Percentiles rank a stretch among this genome's conserved stretches.
Conservation (phyloP, 768 basidiomycete genomes). For the Lactarius hatsudake region DNA sequence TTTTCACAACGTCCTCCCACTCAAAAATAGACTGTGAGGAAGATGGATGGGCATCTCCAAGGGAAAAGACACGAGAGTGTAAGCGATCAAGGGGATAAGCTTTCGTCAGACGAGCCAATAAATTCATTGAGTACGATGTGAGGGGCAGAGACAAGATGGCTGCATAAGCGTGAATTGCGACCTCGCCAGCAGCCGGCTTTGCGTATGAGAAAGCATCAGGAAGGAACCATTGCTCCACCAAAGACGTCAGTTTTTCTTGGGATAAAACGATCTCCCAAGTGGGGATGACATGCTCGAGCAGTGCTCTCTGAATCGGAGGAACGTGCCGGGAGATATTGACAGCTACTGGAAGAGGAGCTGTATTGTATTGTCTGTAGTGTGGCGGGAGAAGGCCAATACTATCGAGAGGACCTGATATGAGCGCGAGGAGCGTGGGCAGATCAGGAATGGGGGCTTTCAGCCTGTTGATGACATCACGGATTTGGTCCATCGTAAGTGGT, state of each 20-base stretch:
- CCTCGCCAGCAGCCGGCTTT: constrained; percentile 46
- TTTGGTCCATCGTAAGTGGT: constrained; percentile 21
- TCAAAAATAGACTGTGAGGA: constrained; percentile 34
- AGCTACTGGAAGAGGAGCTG: constrained; percentile 36
- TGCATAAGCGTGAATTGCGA: constrained; percentile 61
- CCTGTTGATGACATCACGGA: constrained; percentile 31
- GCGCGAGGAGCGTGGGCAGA: constrained; percentile 48
- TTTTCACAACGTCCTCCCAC: constrained; percentile 80
- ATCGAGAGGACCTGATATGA: constrained; percentile 60
- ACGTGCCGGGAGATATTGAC: constrained; percentile 39
- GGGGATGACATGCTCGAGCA: constrained; percentile 64
- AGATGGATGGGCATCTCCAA: constrained; percentile 22
- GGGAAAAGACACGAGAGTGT: constrained; percentile 48
- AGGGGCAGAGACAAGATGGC: constrained; percentile 55
- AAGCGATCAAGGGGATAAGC: constrained; percentile 71
- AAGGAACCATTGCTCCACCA: constrained; percentile 71
- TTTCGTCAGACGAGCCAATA: constrained; percentile 53
- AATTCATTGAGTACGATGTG: constrained; percentile 46
- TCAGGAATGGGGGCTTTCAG: constrained; percentile 42
- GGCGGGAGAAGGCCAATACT: constrained; percentile 58
- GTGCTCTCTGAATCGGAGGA: constrained; percentile 58
- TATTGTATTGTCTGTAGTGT: constrained; percentile 46
- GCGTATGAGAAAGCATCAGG: constrained; percentile 60
- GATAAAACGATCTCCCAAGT: constrained; percentile 60
- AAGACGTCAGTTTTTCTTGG: constrained; percentile 43